A percentile compares a stretch with the other conserved stretches of the same genome.
Evolutionary conservation across 352 stramenopile genomes (phyloP).

Genomic region (Phytopythium boreale): DNA sequence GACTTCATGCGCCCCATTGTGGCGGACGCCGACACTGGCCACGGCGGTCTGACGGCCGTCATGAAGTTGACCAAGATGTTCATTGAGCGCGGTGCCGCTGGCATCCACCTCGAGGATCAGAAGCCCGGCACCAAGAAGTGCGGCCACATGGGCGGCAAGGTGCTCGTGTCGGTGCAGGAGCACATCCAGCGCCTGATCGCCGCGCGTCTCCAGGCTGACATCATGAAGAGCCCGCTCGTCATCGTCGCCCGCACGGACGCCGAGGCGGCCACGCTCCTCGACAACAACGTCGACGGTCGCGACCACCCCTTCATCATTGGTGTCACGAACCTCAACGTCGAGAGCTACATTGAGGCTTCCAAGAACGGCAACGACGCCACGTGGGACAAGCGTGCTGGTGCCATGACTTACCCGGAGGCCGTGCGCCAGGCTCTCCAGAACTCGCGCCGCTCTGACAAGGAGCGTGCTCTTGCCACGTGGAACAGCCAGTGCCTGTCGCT

Average conservation of each 20-base stretch:
- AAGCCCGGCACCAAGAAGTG: constrained; percentile 99
- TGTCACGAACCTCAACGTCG: constrained; percentile 88
- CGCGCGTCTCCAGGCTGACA: constrained; percentile 94
- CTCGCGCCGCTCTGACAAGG: constrained; percentile 55
- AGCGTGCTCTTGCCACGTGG: constrained; percentile 70
- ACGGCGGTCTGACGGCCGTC: constrained; percentile 94
- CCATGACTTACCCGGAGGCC: constrained; percentile 96
- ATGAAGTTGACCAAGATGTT: constrained; percentile 99
- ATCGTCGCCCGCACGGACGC: constrained; percentile 97
- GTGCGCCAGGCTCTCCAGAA: constrained; percentile 80
- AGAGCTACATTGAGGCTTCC: constrained; percentile 82
- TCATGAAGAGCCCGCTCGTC: constrained; percentile 93
- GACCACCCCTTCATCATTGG: constrained; percentile 98
- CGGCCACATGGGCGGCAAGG: constrained; percentile 98
- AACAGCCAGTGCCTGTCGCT: constrained; percentile 77
- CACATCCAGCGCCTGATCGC: constrained; percentile 97
- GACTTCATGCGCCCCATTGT: constrained; percentile 97
- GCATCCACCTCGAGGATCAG: constrained; percentile 99
- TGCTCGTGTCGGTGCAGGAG: constrained; percentile 96
- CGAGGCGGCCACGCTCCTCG: constrained; percentile 95
- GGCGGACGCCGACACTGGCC: constrained; percentile 97
- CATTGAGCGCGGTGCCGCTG: constrained; percentile 95
- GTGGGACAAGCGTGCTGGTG: constrained; percentile 91
- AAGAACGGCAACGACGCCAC: constrained; percentile 58
- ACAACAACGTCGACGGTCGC: constrained; percentile 96